These are phyloP conservation scores for Rhytidhysteron rufulum DNA, from an alignment of 2,329 filamentous ascomycete genomes.

Conservation along the genomic window DNA sequence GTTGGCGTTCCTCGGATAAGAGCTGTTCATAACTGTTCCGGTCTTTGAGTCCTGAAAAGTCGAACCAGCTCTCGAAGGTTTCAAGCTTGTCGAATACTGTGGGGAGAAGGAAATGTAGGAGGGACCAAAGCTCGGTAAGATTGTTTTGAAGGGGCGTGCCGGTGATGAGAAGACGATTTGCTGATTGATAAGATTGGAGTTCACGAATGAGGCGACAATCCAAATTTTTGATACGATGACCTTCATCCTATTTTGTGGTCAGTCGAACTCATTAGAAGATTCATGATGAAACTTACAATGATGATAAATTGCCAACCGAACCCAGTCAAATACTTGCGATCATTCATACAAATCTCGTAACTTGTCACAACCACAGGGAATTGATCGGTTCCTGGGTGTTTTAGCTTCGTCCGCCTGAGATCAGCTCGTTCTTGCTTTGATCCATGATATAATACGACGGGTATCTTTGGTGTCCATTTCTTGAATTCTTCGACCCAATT, in stretches of 20 bases:
- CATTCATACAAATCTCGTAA: constrained; percentile 93
- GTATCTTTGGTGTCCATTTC: constrained; percentile 84
- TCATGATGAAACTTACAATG: constrained; percentile 56
- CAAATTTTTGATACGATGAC: constrained; percentile 94
- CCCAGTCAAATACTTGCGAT: constrained; percentile 73
- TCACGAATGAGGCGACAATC: constrained; percentile 90
- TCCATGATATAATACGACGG: constrained; percentile 88
- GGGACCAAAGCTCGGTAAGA: constrained; percentile 87
- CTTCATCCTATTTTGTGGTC: constrained; percentile 66
- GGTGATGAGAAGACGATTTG: constrained; percentile 86
- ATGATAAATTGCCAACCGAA: constrained; percentile 98
- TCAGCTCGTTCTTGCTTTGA: constrained; percentile 71
- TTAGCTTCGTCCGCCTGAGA: constrained; percentile 70
- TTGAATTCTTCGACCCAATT: constrained; percentile 96
- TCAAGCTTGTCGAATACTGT: constrained; percentile 91
- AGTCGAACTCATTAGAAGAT: constrained; percentile 4
- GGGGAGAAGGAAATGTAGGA: constrained; percentile 89
- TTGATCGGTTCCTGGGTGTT: constrained; percentile 62
- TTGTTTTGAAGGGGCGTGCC: constrained; percentile 96
- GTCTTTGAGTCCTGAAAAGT: constrained; percentile 88
- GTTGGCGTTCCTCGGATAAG: constrained; percentile 71
- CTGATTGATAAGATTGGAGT: constrained; percentile 81
- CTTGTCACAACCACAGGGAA: constrained; percentile 94
- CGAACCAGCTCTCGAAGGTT: constrained; percentile 93
- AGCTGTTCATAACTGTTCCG: constrained; percentile 75